Base-by-base conservation (phyloP, 176 grass and related monocot species). In the Juncus inflexus region DNA sequence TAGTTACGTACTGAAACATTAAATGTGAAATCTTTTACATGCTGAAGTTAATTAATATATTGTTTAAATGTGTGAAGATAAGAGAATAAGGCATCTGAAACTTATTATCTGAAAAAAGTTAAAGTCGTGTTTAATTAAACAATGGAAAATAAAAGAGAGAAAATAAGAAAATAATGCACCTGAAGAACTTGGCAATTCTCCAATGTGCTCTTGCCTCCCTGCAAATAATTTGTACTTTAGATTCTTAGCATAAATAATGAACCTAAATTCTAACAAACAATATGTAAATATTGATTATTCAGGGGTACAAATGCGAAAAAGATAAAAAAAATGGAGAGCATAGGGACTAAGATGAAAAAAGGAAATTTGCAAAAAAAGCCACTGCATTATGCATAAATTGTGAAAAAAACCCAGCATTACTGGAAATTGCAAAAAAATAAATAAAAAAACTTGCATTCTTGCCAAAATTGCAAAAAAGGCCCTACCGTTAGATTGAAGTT, bases 121-220 rank as follows among this genome's bases (percentile, higher is more conserved):
- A 28, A 28, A 28, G 19, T 28, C 19, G 19, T 28, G 19, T 28
- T 28, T 28, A 28, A 28, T 28, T 28, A 28, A 28, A 28, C 19
- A 28, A 28, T 28, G 19, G 19, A 28, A 28, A 28, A 28, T 28
- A 28, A 28, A 28, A 28, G 19, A 28, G 19, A 28, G 43, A 47
- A 4, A 75, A 40, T 6, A 64, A 62, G 6, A 9, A 11, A 10
- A 70, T 1, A 70, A 11, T 15, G 42, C 77, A 99, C 94, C 94
- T 92, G 94, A 64, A 99, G 74, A 89, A 99, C 78, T 83, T 92
- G 85, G 74, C 94, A 99, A 53, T 99, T 99, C 43, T 92, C 85
- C 78, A 99, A 73, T 81, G 85, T 99, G 82, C 94, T 99, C 80
- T 78, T 89, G 42, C 88, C 88, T 3, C 94, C 94, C 94, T 92